phyloP scores from a whole-genome alignment of 805 yeast genomes.

The Barnettozyma populi region DNA sequence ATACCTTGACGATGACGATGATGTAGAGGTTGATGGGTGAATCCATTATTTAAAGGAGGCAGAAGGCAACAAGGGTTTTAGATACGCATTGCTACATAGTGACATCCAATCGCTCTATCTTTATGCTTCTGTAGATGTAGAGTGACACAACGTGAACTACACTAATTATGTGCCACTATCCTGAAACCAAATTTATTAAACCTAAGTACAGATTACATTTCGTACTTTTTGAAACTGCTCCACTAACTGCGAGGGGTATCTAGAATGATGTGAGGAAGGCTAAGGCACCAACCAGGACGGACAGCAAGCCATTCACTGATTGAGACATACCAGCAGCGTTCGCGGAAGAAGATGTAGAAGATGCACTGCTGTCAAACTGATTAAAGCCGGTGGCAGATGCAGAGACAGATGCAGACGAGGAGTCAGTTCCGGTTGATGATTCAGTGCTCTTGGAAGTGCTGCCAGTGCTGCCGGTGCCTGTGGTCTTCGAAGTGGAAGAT shows the following conservation, averaged over 20 bases:
- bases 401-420: constrained; percentile 8
- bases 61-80: no score
- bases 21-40: constrained; percentile 14
- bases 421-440: constrained; percentile 6
- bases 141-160: no score
- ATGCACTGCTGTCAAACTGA: constrained; percentile 2
- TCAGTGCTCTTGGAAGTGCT: constrained; percentile 1
- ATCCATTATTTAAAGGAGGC: no score
- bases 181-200: no score
- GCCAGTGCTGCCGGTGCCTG: background rate
- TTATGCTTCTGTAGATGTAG: no score
- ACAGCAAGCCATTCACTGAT: constrained; percentile 1
- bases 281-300: background rate
- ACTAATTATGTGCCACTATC: no score
- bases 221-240: background rate
- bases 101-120: no score
- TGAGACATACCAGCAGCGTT: background rate
- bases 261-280: background rate
- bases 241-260: background rate
- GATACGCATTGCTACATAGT: no score
- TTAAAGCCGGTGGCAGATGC: constrained; percentile 7
- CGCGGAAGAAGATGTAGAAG: background rate
- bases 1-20: constrained; percentile 34
- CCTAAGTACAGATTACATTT: background rate
- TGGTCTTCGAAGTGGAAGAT: background rate